Conservation (phyloP, 2,329 filamentous ascomycete species). For the Dendrostoma leiphaemia region DNA sequence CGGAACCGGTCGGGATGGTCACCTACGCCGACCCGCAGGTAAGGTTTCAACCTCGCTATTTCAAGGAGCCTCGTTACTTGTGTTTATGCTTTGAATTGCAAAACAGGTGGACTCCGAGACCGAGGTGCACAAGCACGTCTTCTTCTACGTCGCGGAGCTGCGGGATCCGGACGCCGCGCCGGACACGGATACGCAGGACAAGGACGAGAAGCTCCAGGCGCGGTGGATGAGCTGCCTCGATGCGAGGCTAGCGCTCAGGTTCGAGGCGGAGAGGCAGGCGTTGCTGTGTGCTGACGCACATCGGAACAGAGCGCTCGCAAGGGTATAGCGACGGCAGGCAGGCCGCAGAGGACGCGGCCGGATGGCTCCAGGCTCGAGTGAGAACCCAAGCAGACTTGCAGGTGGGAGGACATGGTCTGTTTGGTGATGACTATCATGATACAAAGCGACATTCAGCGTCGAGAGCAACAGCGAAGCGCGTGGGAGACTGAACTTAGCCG, state of each 20-base stretch:
- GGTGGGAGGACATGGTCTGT: too few relatives aligned
- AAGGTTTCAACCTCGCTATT: too few relatives aligned
- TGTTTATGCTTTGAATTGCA: too few relatives aligned
- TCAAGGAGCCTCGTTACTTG: too few relatives aligned
- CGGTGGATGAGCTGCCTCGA: constrained; percentile 25
- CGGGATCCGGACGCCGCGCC: constrained; percentile 26
- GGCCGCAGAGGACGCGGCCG: too few relatives aligned
- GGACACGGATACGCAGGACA: constrained; percentile 28
- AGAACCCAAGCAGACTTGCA: too few relatives aligned
- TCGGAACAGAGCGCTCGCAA: neutral
- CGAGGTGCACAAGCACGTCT: constrained; percentile 37
- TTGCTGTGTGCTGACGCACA: neutral
- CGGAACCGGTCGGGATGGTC: constrained; percentile 35
- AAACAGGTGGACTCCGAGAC: constrained; percentile 23
- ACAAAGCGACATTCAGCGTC: too few relatives aligned
- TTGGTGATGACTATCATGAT: too few relatives aligned
- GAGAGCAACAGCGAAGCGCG: too few relatives aligned
- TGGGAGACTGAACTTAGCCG: too few relatives aligned
- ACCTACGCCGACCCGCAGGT: constrained; percentile 35
- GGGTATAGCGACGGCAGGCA: too few relatives aligned
- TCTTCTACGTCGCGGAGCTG: constrained; percentile 36
- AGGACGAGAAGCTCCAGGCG: constrained; percentile 28
- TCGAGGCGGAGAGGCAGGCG: constrained; percentile 24
- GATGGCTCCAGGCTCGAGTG: too few relatives aligned
- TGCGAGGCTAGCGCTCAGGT: constrained; percentile 23